phyloP scores from a whole-genome alignment of 148 eudicot species.

The Rhododendron griersonianum region DNA sequence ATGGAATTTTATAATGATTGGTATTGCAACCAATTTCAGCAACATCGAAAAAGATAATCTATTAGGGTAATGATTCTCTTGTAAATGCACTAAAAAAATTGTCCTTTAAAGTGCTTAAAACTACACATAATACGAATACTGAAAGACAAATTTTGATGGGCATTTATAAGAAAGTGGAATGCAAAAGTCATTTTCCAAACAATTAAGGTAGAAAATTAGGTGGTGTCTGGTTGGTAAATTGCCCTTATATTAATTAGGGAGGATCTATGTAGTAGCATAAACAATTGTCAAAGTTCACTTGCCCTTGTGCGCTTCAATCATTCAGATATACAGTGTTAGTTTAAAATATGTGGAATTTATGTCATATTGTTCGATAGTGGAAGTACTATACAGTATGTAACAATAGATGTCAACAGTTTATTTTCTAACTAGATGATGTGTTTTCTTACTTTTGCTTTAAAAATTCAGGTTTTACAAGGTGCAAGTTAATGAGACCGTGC shows the following conservation, averaged over 20 bases:
- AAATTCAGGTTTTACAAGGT: conserved; percentile 78
- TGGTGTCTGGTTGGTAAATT: conserved; percentile 10
- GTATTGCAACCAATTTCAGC: not conserved
- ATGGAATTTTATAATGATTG: not conserved
- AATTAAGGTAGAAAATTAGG: not conserved
- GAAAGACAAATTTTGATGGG: not conserved
- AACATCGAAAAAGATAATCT: not conserved
- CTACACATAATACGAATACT: not conserved
- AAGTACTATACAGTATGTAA: not conserved
- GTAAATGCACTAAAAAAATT: not conserved
- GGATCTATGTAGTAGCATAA: not conserved
- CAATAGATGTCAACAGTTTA: not conserved
- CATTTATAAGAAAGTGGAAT: not conserved
- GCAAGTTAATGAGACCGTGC: conserved; percentile 69
- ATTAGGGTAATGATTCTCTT: not conserved
- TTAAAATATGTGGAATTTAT: not conserved
- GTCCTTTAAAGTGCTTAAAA: not conserved
- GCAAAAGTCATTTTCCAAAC: not conserved
- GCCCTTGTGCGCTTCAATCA: not conserved
- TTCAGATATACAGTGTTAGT: not conserved
- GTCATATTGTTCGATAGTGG: not conserved
- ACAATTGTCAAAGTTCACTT: not conserved
- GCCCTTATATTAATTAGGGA: not conserved
- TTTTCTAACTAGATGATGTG: not conserved
- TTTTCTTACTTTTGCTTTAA: conserved; percentile 10